Base-by-base conservation (phyloP, 176 grass and related monocot genomes). In the Carex scoparia region DNA sequence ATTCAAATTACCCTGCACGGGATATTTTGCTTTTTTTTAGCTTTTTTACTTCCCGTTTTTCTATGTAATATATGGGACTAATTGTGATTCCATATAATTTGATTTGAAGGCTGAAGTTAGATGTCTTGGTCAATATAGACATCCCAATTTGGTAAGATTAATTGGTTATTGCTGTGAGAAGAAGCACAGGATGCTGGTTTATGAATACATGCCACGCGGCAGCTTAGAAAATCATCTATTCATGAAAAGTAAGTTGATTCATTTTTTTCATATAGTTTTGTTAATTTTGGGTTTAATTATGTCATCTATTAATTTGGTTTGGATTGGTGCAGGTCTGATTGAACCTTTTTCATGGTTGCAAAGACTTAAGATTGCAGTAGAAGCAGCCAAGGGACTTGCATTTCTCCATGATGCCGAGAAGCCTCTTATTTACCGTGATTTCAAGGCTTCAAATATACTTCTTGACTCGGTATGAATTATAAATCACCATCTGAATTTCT, bases 361-460 rank as follows among this genome's bases (percentile, higher is more conserved):
- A 82, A 92, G 95, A 84, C 87, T 98, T 23, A 94, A 98, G 88
- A 98, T 98, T 72, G 95, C 92, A 13, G 89, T 94, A 28, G 91
- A 90, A 59, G 89, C 95, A 15, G 95, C 95, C 13, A 98, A 98
- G 62, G 95, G 95, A 9, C 88, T 98, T 10, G 89, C 95, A 1
- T 94, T 98, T 79, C 88, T 98, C 31, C 95, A 98, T 68, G 95
- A 89, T 68, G 88, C 95, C 0, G 89, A 98, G 56, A 90, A 89
- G 69, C 91, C 92, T 12, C 81, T 98, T 3, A 98, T 98, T 82
- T 98, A 98, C 88, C 84, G 93, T 1, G 95, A 98, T 81, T 93
- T 98, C 89, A 98, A 98, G 86, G 92, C 95, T 27, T 98, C 95
- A 81, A 98, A 98, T 89, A 92, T 98, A 85, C 86, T 98, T 49